Conservation (phyloP, 2,329 filamentous ascomycete genomes). For the Colletotrichum caudatum region DNA sequence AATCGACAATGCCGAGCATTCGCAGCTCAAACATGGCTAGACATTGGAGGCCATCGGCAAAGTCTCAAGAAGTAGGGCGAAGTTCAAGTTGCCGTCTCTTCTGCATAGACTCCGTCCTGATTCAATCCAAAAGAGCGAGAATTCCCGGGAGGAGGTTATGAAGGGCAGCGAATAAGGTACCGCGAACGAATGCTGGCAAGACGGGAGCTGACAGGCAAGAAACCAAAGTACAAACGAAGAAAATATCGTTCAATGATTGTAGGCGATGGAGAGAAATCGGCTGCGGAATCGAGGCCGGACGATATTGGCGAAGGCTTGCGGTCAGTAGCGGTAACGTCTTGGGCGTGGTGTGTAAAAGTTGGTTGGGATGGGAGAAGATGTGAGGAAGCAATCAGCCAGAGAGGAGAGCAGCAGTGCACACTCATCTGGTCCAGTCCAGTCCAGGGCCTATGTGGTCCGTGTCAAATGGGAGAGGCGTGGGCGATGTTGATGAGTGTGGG, state of each 20-base stretch:
- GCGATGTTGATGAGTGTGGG: constrained; percentile 13
- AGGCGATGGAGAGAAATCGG: constrained; percentile 1
- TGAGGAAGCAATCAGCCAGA: constrained; percentile 22
- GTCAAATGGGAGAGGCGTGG: constrained; percentile 45
- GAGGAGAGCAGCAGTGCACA: constrained; percentile 11
- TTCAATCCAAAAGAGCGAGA: not conserved
- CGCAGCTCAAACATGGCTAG: constrained; percentile 51
- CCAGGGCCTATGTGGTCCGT: not conserved
- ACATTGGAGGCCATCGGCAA: constrained; percentile 44
- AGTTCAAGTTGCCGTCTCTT: not conserved
- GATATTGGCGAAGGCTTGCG: constrained; percentile 41
- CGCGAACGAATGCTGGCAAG: not conserved
- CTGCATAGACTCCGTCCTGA: not conserved
- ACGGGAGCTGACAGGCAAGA: not conserved
- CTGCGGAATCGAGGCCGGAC: not conserved
- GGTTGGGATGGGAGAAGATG: constrained; percentile 23
- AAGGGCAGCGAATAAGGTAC: not conserved
- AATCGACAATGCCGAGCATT: constrained; percentile 45
- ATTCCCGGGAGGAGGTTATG: not conserved
- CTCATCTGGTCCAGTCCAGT: not conserved
- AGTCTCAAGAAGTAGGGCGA: not conserved
- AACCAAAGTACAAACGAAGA: not conserved
- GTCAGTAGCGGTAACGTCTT: constrained; percentile 44
- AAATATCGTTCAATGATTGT: not conserved
- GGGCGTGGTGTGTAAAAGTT: constrained; percentile 48